phyloP scores from a whole-genome alignment of 2,329 filamentous ascomycete species.

The Exophiala xenobiotica region DNA sequence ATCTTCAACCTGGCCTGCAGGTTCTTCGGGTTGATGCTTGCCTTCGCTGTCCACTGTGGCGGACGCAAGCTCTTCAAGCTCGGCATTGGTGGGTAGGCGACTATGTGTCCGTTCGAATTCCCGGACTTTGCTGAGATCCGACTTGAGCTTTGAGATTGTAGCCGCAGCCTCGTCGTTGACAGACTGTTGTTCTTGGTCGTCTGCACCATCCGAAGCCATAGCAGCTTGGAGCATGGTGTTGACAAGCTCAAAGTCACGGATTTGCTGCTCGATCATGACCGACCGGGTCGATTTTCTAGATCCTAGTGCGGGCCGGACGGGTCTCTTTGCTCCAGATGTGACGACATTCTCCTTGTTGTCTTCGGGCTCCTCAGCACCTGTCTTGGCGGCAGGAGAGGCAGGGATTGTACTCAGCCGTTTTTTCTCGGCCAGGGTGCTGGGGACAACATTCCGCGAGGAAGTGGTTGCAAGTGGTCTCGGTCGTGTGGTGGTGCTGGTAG shows the following conservation, averaged over 20 bases:
- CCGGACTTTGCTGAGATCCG: conserved; percentile 28
- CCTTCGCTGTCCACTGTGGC: conserved; percentile 5
- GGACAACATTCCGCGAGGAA: conserved; percentile 29
- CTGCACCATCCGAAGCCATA: conserved; percentile 33
- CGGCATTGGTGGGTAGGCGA: conserved; percentile 25
- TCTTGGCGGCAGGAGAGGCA: conserved; percentile 34
- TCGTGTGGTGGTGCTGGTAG: conserved; percentile 31
- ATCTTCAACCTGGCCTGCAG: not conserved
- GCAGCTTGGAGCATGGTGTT: conserved; percentile 33
- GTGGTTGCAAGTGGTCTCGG: conserved; percentile 31
- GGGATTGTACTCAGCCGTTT: conserved; percentile 40
- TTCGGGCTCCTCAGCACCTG: conserved; percentile 34
- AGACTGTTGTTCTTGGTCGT: conserved; percentile 29
- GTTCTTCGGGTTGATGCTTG: conserved; percentile 2
- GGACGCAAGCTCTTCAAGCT: conserved; percentile 24
- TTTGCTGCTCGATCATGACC: conserved; percentile 32
- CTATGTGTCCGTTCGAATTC: conserved; percentile 28
- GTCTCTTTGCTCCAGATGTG: conserved; percentile 7
- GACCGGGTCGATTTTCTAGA: conserved; percentile 32
- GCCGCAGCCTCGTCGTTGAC: conserved; percentile 29
- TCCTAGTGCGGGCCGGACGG: conserved; percentile 25
- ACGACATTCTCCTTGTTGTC: conserved; percentile 25
- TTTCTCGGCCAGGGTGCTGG: conserved; percentile 32
- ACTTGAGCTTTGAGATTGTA: conserved; percentile 31
- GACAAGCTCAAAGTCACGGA: conserved; percentile 34